Evolutionary conservation across 2,329 filamentous ascomycete species (phyloP), one percentile per base, ranked within the genome.

Genomic region (Talaromyces pinophilus): DNA sequence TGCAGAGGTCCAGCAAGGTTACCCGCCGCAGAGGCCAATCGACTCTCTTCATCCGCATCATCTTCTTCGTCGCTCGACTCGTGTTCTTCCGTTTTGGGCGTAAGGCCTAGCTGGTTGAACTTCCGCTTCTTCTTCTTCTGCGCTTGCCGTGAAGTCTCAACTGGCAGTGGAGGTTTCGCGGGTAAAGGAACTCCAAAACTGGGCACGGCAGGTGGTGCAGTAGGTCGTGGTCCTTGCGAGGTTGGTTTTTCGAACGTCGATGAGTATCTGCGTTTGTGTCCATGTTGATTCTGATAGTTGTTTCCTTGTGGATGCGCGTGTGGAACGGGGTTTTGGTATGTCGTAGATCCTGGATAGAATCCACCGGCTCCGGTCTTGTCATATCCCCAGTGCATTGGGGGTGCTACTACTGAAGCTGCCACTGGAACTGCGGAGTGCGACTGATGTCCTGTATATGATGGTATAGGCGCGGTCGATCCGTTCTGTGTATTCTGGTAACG

Each of bases 371-470:
- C 78, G 66, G 84, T 80, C 62, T 77, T 77, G 59, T 86, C 84
- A 75, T 85, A 85, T 3, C 84, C 83, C 79, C 86, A 85, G 64
- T 81, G 81, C 69, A 87, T 83, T 1, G 84, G 83, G 40, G 84
- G 83, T 0, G 82, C 86, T 85, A 84, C 85, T 71, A 82, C 78
- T 67, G 75, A 72, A 35, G 64, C 13, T 19, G 22, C 57, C 5
- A 30, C 40, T 38, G 66, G 64, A 4, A 60, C 48, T 46, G 64
- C 17, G 5, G 62, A 22, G 19, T 38, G 33, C 33, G 54, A 17
- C 33, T 57, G 54, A 5, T 54, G 35, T 11, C 38, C 30, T 1
- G 57, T 38, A 7, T 62, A 54, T 6, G 59, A 25, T 22, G 30
- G 28, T 25, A 22, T 33, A n/a, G 64, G 25, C 19, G 13, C 40